Evolutionary conservation across 164 flowering plant genomes (phyloP).

Genomic region (Buxus sempervirens): DNA sequence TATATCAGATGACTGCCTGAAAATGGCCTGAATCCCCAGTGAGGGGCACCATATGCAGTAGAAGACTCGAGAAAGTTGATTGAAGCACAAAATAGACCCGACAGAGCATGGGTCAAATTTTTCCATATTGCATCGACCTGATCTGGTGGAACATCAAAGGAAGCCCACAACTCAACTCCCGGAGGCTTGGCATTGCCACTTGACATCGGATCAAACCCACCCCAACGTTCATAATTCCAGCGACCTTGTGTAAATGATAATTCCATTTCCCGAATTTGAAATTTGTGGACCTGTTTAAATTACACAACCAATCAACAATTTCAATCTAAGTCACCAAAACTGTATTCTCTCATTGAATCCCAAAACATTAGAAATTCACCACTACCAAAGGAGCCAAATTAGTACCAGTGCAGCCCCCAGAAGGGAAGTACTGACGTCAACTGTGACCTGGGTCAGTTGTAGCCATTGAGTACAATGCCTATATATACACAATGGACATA

Average conservation of each 20-base stretch:
- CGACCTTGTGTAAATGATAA: constrained; percentile 96
- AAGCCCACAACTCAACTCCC: constrained; percentile 97
- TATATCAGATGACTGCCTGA: constrained; percentile 61
- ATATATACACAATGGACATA: no score
- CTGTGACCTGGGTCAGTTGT: no score
- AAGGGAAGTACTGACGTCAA: no score
- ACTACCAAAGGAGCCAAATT: neutral
- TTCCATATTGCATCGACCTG: constrained; percentile 87
- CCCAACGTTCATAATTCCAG: constrained; percentile 96
- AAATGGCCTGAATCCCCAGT: constrained; percentile 52
- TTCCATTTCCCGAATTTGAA: constrained; percentile 79
- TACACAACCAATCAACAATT: constrained; percentile 9
- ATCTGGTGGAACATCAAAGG: constrained; percentile 71
- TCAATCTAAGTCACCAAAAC: neutral
- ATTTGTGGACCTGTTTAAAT: constrained; percentile 68
- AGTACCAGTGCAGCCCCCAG: no score
- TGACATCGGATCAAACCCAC: constrained; percentile 84
- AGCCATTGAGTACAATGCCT: no score
- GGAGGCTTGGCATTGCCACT: constrained; percentile 91
- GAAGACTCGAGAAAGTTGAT: constrained; percentile 88
- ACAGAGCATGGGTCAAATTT: constrained; percentile 86
- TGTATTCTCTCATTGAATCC: neutral
- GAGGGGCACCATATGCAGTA: constrained; percentile 71
- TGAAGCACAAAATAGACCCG: constrained; percentile 97
- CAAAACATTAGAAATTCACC: neutral